phyloP scores from a whole-genome alignment of 1,284 basidiomycete genomes.

The Exobasidium rhododendri region DNA sequence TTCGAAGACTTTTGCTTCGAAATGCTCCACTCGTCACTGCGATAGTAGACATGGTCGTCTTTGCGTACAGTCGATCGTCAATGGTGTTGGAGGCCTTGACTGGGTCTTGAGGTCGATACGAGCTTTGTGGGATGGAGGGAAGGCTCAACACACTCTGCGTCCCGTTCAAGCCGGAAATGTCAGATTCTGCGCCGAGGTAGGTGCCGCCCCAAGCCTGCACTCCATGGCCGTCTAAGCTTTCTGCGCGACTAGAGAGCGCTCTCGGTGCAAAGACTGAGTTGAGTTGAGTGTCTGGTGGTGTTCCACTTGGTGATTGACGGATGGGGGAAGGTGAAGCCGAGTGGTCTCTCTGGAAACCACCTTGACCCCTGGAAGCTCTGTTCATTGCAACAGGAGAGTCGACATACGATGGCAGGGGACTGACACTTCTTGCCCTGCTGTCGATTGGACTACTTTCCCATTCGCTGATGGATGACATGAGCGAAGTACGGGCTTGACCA shows the following conservation, averaged over 20 bases:
- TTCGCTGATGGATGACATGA: conserved; percentile 48
- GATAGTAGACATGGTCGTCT: conserved; percentile 51
- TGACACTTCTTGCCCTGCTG: not conserved
- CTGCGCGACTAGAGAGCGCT: not conserved
- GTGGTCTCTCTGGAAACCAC: conserved; percentile 12
- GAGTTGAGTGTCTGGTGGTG: conserved; percentile 30
- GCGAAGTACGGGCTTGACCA: conserved; percentile 23
- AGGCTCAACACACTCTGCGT: conserved; percentile 11
- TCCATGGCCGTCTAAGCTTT: conserved; percentile 10
- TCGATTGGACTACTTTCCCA: conserved; percentile 28
- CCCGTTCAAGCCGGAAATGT: not conserved
- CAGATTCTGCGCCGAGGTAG: conserved; percentile 6
- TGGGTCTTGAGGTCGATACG: conserved; percentile 40
- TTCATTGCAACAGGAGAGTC: not conserved
- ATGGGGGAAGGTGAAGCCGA: conserved; percentile 31
- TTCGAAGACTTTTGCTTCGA: not conserved
- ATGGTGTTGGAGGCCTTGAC: conserved; percentile 29
- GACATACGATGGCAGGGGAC: conserved; percentile 1
- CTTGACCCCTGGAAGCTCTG: conserved; percentile 11
- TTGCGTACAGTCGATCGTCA: conserved; percentile 41
- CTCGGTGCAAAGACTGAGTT: not conserved
- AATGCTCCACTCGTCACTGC: conserved; percentile 42
- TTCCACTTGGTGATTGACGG: conserved; percentile 43
- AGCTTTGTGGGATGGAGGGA: conserved; percentile 19
- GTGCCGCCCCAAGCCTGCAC: conserved; percentile 6